phyloP scores from a whole-genome alignment of 2,329 filamentous ascomycete species.

The Cladophialophora carrionii region DNA sequence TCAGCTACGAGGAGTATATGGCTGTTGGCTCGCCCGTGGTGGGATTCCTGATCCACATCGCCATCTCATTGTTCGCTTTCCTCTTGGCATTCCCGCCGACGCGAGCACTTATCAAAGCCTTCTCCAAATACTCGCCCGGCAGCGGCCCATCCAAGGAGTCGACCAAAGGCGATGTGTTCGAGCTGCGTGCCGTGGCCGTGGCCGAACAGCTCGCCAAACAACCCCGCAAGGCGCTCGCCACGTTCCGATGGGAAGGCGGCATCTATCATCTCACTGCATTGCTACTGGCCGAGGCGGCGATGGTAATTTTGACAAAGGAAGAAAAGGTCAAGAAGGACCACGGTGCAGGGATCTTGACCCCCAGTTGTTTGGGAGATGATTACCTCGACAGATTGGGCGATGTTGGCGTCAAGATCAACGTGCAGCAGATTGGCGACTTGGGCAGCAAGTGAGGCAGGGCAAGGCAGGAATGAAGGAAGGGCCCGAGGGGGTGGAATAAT shows the following conservation, averaged over 20 bases:
- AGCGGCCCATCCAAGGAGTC: conserved; percentile 53
- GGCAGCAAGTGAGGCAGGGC: conserved; percentile 37
- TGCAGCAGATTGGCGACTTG: conserved; percentile 37
- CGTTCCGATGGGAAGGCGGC: conserved; percentile 47
- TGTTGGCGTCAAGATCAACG: conserved; percentile 49
- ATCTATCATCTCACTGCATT: conserved; percentile 52
- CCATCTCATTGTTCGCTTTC: conserved; percentile 51
- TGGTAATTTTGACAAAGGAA: conserved; percentile 48
- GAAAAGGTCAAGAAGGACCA: conserved; percentile 48
- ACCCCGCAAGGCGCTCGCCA: conserved; percentile 49
- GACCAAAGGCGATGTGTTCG: conserved; percentile 45
- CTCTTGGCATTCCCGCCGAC: conserved; percentile 57
- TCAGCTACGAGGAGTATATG: conserved; percentile 62
- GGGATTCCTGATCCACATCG: conserved; percentile 56
- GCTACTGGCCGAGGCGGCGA: conserved; percentile 51
- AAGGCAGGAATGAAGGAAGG: conserved; percentile 3
- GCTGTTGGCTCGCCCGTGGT: conserved; percentile 54
- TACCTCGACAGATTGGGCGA: conserved; percentile 52
- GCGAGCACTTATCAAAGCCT: conserved; percentile 54
- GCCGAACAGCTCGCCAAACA: conserved; percentile 45
- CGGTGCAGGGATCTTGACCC: conserved; percentile 54
- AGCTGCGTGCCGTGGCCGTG: conserved; percentile 52
- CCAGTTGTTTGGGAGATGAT: conserved; percentile 53
- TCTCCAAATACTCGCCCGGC: conserved; percentile 55
- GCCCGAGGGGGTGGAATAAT: not conserved